Evolutionary conservation across 2,329 filamentous ascomycete genomes (phyloP).

Genomic region (Mollisia scopiformis): DNA sequence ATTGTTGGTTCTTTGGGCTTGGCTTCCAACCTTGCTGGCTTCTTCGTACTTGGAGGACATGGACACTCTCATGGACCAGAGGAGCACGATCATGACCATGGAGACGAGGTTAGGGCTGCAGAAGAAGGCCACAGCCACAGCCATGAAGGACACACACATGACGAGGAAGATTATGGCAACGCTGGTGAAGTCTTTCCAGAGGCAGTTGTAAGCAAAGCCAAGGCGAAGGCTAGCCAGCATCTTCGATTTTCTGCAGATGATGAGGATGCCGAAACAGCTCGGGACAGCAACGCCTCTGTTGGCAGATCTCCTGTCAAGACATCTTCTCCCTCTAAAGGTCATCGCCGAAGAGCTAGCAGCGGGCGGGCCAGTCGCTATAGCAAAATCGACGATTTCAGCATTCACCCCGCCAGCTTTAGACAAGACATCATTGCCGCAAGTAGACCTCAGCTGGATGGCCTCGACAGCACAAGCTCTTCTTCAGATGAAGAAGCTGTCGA

Average conservation of each 20-base stretch:
- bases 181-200: slow-evolving; percentile 67
- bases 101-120: slow-evolving; percentile 33
- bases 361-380: slow-evolving; percentile 58
- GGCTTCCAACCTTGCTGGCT: slow-evolving; percentile 84
- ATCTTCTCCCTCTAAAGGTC: slow-evolving; percentile 26
- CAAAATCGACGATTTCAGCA: slow-evolving; percentile 72
- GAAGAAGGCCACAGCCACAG: slow-evolving; percentile 39
- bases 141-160: slow-evolving; percentile 37
- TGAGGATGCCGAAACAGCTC: slow-evolving; percentile 28
- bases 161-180: slow-evolving; percentile 54
- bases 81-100: slow-evolving; percentile 43
- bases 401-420: slow-evolving; percentile 87
- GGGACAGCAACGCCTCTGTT: slow-evolving; percentile 8
- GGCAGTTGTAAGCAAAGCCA: slow-evolving; percentile 57
- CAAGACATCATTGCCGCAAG: slow-evolving; percentile 91
- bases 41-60: slow-evolving; percentile 91
- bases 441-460: slow-evolving; percentile 60
- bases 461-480: slow-evolving; percentile 56
- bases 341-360: slow-evolving; percentile 34
- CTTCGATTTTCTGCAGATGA: slow-evolving; percentile 33
- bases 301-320: slow-evolving; percentile 18
- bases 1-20: slow-evolving; percentile 88
- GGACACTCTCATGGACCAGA: slow-evolving; percentile 77
- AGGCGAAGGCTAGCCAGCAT: slow-evolving; percentile 30
- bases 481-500: slow-evolving; percentile 37